Evolutionary conservation across 2,329 filamentous ascomycete genomes (phyloP).

Genomic region (Claviceps fusiformis): DNA sequence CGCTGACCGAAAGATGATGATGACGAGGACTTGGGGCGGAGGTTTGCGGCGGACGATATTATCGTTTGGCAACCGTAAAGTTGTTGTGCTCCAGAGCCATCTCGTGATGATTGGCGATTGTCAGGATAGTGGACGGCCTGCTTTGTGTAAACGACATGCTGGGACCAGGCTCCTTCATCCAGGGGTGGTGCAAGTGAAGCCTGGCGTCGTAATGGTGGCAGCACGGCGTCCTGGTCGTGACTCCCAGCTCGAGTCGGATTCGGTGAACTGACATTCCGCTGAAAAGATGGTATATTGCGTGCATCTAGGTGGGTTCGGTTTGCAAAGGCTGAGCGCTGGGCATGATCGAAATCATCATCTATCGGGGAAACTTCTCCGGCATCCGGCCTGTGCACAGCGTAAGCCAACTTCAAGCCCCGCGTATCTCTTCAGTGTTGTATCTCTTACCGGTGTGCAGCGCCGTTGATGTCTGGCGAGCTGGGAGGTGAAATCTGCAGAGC

Average conservation of each 20-base stretch:
- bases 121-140: not conserved
- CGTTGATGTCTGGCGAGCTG: slow-evolving; percentile 38
- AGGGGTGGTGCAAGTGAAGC: not conserved
- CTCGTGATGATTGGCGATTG: not conserved
- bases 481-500: slow-evolving; percentile 39
- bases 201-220: not conserved
- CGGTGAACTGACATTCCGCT: slow-evolving; percentile 3
- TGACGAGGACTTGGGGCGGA: slow-evolving; percentile 13
- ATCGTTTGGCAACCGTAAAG: slow-evolving; percentile 1
- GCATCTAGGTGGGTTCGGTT: slow-evolving; percentile 4
- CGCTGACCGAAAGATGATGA: slow-evolving; percentile 20
- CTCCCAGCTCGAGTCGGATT: not conserved
- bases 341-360: slow-evolving; percentile 28
- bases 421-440: too few species aligned
- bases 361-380: slow-evolving; percentile 37
- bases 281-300: slow-evolving; percentile 6
- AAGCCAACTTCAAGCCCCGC: not conserved
- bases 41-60: slow-evolving; percentile 12
- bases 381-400: slow-evolving; percentile 10
- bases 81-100: not conserved
- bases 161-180: not conserved
- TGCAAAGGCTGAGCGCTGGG: slow-evolving; percentile 15
- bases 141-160: not conserved
- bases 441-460: slow-evolving; percentile 27
- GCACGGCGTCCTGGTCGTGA: not conserved